Base-by-base conservation (phyloP, 176 grass and related monocot species). In the Zoysia pacifica region DNA sequence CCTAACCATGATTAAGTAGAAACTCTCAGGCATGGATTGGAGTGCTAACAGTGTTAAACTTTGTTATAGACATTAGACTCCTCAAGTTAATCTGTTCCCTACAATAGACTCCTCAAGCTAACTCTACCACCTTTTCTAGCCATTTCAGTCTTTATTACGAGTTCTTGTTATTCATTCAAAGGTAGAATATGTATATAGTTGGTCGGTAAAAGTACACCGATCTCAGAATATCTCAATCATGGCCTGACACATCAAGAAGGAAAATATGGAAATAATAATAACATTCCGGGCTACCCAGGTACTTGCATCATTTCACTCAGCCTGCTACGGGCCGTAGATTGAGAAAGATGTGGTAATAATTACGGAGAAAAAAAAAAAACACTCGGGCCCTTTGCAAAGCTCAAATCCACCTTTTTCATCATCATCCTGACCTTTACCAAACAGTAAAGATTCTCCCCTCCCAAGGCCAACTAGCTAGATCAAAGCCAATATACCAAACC, bases 321-420 rank as follows among this genome's bases (percentile, higher is more conserved):
- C 82, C 82, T 28, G 28, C 28, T 48, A 77, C 35, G 72, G 78
- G 78, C 36, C 78, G 82, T 47, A 62, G 82, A 89, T 85, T 85
- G 72, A 82, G 54, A 89, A 85, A 85, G 82, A 85, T 85, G 73
- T 77, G 82, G 87, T 89, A 78, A 89, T 89, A 82, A 89, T 89
- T 85, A 50, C 78, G 53, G 77, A 42, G 87, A 82, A 86, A 82
- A 82, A n/a, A n/a, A n/a, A 86, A 85, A 85, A 82, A 85, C 28
- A 67, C 78, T 89, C 77, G 83, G 87, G 78, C 83, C 87, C 83
- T 86, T 89, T 82, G 82, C 82, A 86, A 86, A 85, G 87, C 78
- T 85, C 73, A 73, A 78, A 82, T 78, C 87, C 50, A 82, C 77
- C 78, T 67, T 81, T 81, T 77, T 82, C 87, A 87, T 79, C 85